These are phyloP conservation scores for Alternaria sp. DNA, from an alignment of 2,329 filamentous ascomycete genomes.

Conservation along the genomic window DNA sequence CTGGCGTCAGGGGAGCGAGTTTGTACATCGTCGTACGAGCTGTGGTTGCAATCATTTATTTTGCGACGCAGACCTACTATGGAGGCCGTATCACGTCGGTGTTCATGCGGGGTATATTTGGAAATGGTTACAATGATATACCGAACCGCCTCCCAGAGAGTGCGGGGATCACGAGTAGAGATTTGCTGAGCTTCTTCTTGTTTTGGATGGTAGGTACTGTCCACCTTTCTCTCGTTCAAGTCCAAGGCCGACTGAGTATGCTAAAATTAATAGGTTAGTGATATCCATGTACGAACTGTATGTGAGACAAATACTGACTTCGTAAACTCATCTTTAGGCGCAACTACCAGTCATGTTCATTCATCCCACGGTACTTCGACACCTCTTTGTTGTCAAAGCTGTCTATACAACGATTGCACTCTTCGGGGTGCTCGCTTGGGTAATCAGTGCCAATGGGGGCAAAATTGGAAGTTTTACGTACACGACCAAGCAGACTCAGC, in stretches of 20 bases:
- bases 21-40: constrained; percentile 26
- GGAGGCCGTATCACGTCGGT: constrained; percentile 27
- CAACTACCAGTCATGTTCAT: constrained; percentile 38
- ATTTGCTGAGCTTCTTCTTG: constrained; percentile 24
- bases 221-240: not conserved
- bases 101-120: constrained; percentile 27
- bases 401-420: constrained; percentile 19
- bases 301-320: not conserved
- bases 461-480: constrained; percentile 25
- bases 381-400: constrained; percentile 29
- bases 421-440: constrained; percentile 26
- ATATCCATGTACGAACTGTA: not conserved
- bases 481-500: constrained; percentile 21
- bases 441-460: constrained; percentile 29
- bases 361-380: constrained; percentile 27
- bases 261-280: constrained; percentile 1
- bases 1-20: constrained; percentile 24
- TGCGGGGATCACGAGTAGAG: constrained; percentile 47
- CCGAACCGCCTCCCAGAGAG: constrained; percentile 54
- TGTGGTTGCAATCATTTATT: constrained; percentile 27
- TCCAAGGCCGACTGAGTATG: not conserved
- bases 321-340: constrained; percentile 2
- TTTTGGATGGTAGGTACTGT: constrained; percentile 23
- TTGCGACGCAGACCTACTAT: constrained; percentile 27
- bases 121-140: constrained; percentile 37